Evolutionary conservation across 208 protist species (phyloP), one percentile per base, ranked within the genome.

Genomic region (Angomonas ambiguus): DNA sequence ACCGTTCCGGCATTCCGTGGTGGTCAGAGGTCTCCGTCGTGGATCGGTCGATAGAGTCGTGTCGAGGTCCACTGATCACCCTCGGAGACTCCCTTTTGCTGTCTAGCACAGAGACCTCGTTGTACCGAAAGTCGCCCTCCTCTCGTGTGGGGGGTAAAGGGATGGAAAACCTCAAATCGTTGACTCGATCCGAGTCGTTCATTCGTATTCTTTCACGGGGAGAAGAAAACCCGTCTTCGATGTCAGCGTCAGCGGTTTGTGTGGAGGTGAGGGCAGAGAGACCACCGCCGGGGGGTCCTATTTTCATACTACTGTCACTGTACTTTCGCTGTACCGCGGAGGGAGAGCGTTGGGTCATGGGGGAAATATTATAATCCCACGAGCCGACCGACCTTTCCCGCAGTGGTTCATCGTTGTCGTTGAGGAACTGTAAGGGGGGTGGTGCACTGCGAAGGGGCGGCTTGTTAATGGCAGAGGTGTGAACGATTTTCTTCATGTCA

Each of bases 301-400:
- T n/a, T n/a, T n/a, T n/a, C n/a, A n/a, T n/a, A n/a, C n/a, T n/a
- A 31, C 56, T 35, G 25, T 35, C 11, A 20, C 25, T n/a, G 8
- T 62, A 41, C 8, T 10, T 6, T n/a, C 3, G 30, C 6, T 51
- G 41, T 0, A 30, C 34, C 35, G 24, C 27, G 1, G 71, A 66
- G 18, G 45, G 58, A 16, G 60, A 51, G 22, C 34, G 45, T 59
- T 71, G 71, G 6, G 71, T 76, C 71, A 76, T 76, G 35, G 71
- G 71, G 1, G 71, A 76, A 13, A 76, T 51, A 22, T 45, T 34
- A 2, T 65, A 42, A 34, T 71, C 71, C 38, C 38, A 45, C 38
- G 38, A 45, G 38, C 11, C 38, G 38, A 16, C 8, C 38, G n/a
- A n/a, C n/a, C n/a, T n/a, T n/a, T n/a, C n/a, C n/a, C 38, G 38